These are phyloP conservation scores for Pyrrhoderma lamaoense DNA, from an alignment of 1,284 basidiomycete genomes.

Conservation along the genomic window DNA sequence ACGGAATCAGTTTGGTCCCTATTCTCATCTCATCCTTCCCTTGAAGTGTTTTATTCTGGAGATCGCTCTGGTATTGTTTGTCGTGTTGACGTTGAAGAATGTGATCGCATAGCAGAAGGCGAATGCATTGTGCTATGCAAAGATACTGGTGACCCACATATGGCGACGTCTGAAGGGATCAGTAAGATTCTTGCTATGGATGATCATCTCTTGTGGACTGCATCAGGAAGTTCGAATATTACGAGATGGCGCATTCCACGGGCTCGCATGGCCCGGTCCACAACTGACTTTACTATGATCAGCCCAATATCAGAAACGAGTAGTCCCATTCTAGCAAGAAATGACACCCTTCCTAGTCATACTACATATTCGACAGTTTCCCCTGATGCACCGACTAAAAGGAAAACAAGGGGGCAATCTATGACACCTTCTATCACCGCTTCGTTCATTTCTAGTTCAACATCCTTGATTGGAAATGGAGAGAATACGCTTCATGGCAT, in stretches of 20 bases:
- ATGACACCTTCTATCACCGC: slow-evolving; percentile 19
- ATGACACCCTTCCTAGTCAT: neutral
- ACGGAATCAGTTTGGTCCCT: slow-evolving; percentile 94
- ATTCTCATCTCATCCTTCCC: slow-evolving; percentile 77
- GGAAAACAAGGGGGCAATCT: slow-evolving; percentile 9
- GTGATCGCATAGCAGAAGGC: slow-evolving; percentile 75
- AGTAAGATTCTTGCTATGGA: slow-evolving; percentile 82
- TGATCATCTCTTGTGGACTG: slow-evolving; percentile 87
- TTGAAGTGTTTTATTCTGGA: slow-evolving; percentile 94
- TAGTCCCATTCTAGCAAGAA: neutral
- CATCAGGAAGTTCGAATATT: slow-evolving; percentile 75
- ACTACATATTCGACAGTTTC: neutral
- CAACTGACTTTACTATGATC: slow-evolving; percentile 15
- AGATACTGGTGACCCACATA: slow-evolving; percentile 41
- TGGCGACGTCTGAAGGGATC: slow-evolving; percentile 58
- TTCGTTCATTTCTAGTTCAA: slow-evolving; percentile 13
- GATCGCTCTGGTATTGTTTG: slow-evolving; percentile 88
- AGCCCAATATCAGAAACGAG: slow-evolving; percentile 3
- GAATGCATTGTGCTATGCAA: slow-evolving; percentile 83
- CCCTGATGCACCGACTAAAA: neutral
- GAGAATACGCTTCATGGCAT: slow-evolving; percentile 54
- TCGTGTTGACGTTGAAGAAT: slow-evolving; percentile 83
- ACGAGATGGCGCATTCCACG: slow-evolving; percentile 71
- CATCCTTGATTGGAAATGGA: slow-evolving; percentile 29
- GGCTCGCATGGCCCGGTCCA: slow-evolving; percentile 33